phyloP scores from a whole-genome alignment of 345 rosid genomes.

The Hibiscus trionum region DNA sequence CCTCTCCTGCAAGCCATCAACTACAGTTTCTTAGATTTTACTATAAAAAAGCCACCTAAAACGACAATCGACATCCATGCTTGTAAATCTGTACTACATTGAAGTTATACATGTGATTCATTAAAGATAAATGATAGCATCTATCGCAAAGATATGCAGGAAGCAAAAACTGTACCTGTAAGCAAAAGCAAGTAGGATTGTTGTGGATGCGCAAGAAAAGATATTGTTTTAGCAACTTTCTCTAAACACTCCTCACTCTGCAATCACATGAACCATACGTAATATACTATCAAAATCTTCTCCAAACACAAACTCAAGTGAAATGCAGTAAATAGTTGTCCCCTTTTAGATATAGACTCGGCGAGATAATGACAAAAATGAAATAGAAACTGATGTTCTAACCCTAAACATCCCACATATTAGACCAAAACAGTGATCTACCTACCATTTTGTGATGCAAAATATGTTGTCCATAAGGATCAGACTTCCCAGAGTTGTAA shows the following conservation, averaged over 20 bases:
- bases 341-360: neutral
- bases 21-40: neutral
- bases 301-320: neutral
- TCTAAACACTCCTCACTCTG: slow-evolving; percentile 90
- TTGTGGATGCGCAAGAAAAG: slow-evolving; percentile 48
- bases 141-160: neutral
- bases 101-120: neutral
- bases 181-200: slow-evolving; percentile 61
- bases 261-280: slow-evolving; percentile 11
- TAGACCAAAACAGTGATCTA: neutral
- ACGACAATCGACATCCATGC: neutral
- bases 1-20: slow-evolving; percentile 50
- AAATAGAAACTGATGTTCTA: neutral
- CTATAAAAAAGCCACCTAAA: neutral
- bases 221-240: slow-evolving; percentile 57
- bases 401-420: neutral
- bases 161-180: slow-evolving; percentile 50
- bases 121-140: neutral
- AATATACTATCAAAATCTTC: neutral
- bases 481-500: neutral
- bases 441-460: neutral
- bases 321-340: neutral
- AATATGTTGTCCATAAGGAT: neutral
- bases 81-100: neutral
- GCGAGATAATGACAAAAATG: neutral